Evolutionary conservation across 2,329 filamentous ascomycete species (phyloP), one percentile per base, ranked within the genome.

Genomic region (Aureobasidium uvarum): DNA sequence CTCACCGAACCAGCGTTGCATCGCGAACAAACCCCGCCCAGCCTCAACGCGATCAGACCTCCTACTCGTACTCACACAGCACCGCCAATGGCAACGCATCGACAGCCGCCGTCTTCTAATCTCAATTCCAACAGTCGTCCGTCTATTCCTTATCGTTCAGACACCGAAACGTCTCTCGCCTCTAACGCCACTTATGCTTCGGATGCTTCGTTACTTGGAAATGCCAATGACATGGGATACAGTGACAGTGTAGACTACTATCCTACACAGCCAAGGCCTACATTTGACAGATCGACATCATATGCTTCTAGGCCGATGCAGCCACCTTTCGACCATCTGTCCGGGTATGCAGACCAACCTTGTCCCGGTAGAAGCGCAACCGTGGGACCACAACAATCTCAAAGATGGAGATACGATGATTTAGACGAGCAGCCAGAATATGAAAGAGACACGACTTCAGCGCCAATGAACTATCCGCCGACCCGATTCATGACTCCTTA

Each of bases 151-250:
- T 70, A 68, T 1, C 71, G 81, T 62, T 74, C 75, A n/a, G 72
- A 76, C 51, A 90, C 89, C 0, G 80, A 83, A 67, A 78, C 79
- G 20, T 88, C 88, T 0, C 77, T 77, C 36, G 80, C 74, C 66
- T 81, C 83, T 2, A 77, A 72, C 52, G 71, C 79, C n/a, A 90
- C 83, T 72, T 89, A 86, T 72, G 84, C 82, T 14, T 86, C 88
- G 2, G 85, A 88, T 67, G 83, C 85, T 8, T 85, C 89, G 0
- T 80, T 91, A 6, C 76, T 90, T 43, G 77, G 79, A 20, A 81
- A 84, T 66, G 86, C 87, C 6, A 81, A 83, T 38, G 81, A 83
- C 7, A 89, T 89, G 84, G 86, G 86, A 23, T 72, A 70, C 60
- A 65, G 33, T 48, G 67, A 59, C 20, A 59, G 33, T 25, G 48